Conservation (phyloP, 2,329 filamentous ascomycete genomes). For the Alternaria postmessia region DNA sequence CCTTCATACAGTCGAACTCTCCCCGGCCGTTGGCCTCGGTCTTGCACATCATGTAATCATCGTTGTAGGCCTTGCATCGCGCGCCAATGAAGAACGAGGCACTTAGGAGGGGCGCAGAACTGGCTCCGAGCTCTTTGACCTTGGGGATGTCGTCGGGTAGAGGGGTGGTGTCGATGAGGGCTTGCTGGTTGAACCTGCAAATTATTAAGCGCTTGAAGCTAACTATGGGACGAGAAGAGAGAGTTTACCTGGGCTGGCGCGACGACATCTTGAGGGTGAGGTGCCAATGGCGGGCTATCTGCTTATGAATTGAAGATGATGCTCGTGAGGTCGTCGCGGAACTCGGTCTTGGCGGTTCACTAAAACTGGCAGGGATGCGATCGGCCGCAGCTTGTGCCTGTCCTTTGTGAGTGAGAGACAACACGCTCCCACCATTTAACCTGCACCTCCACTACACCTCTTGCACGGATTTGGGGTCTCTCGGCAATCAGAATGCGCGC, state of each 20-base stretch:
- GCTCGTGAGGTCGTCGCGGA: conserved; percentile 29
- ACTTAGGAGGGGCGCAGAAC: conserved; percentile 88
- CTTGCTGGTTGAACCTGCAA: conserved; percentile 87
- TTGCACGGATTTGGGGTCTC: conserved; percentile 11
- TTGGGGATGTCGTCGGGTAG: conserved; percentile 90
- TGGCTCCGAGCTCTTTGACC: conserved; percentile 92
- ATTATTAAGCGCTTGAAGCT: conserved; percentile 30
- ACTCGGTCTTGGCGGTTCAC: conserved; percentile 27
- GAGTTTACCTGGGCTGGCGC: conserved; percentile 65
- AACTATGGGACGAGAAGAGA: conserved; percentile 12
- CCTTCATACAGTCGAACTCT: conserved; percentile 94
- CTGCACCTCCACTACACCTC: conserved; percentile 16
- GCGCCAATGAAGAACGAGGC: conserved; percentile 97
- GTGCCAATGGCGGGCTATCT: conserved; percentile 49
- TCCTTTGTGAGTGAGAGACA: conserved; percentile 27
- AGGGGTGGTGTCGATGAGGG: conserved; percentile 94
- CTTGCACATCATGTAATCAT: conserved; percentile 99
- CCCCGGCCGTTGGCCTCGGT: conserved; percentile 87
- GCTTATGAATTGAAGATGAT: conserved; percentile 36
- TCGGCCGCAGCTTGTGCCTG: conserved; percentile 22
- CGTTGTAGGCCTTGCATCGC: conserved; percentile 93
- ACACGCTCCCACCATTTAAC: conserved; percentile 14
- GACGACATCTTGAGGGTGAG: conserved; percentile 64
- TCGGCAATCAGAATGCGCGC: conserved; percentile 17
- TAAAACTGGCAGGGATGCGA: conserved; percentile 21